These are phyloP conservation scores for Fusarium burgessii DNA, from an alignment of 2,329 filamentous ascomycete species.

Conservation along the genomic window DNA sequence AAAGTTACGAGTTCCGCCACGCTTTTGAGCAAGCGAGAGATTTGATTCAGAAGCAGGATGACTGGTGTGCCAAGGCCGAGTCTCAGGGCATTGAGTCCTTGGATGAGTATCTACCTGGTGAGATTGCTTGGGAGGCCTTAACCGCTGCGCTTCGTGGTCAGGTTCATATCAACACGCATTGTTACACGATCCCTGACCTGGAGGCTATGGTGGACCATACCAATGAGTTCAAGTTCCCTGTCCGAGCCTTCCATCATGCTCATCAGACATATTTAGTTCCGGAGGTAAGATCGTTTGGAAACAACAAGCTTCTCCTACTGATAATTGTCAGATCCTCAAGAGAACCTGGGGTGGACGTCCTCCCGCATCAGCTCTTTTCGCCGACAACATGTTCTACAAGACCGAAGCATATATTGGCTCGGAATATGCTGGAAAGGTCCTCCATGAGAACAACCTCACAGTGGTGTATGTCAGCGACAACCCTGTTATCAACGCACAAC, in stretches of 20 bases:
- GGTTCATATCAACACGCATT: conserved; percentile 77
- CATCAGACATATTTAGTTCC: conserved; percentile 75
- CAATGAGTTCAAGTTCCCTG: conserved; percentile 76
- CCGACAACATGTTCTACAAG: conserved; percentile 81
- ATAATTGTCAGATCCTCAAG: conserved; percentile 60
- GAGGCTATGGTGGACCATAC: conserved; percentile 77
- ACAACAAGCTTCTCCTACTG: neutral
- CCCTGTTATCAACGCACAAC: conserved; percentile 76
- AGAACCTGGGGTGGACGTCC: conserved; percentile 65
- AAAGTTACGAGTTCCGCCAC: conserved; percentile 76
- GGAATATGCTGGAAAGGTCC: conserved; percentile 73
- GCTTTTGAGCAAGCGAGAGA: conserved; percentile 72
- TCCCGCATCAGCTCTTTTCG: conserved; percentile 73
- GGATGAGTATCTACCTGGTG: conserved; percentile 69
- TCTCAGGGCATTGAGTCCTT: conserved; percentile 62
- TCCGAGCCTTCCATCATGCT: conserved; percentile 77
- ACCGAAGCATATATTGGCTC: conserved; percentile 73
- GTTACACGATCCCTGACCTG: conserved; percentile 76
- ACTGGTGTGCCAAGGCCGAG: conserved; percentile 73
- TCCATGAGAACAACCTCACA: conserved; percentile 74
- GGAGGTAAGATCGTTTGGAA: conserved; percentile 59
- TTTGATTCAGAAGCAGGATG: conserved; percentile 71
- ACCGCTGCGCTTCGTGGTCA: conserved; percentile 73
- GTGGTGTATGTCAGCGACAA: conserved; percentile 79
- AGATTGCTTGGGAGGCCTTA: conserved; percentile 73